phyloP scores from a whole-genome alignment of 2,329 filamentous ascomycete genomes.

The Trichoderma brevicompactum region DNA sequence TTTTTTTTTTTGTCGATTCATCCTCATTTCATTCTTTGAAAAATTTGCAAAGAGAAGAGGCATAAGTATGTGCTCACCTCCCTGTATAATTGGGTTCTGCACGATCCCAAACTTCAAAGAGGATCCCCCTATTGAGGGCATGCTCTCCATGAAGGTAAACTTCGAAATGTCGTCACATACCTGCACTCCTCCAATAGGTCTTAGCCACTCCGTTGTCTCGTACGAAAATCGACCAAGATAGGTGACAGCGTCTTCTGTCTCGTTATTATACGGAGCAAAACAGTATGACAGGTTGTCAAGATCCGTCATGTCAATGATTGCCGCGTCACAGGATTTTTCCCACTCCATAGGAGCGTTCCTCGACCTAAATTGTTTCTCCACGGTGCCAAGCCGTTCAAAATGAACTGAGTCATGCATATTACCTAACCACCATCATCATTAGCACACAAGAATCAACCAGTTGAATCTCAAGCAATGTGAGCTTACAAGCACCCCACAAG shows the following conservation, averaged over 20 bases:
- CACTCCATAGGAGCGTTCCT: background rate
- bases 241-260: background rate
- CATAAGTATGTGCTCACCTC: too few relatives aligned
- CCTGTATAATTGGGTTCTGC: too few relatives aligned
- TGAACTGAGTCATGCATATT: background rate
- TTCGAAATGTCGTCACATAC: background rate
- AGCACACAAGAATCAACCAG: background rate
- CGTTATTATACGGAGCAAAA: background rate
- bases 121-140: too few relatives aligned
- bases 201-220: background rate
- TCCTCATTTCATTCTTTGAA: too few relatives aligned
- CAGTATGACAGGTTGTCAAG: constrained; percentile 19
- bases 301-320: constrained; percentile 24
- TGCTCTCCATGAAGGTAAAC: background rate
- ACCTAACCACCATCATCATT: background rate
- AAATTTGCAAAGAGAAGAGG: too few relatives aligned
- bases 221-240: background rate
- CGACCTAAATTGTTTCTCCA: background rate
- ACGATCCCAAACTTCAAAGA: too few relatives aligned
- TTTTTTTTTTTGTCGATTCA: too few relatives aligned
- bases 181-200: background rate
- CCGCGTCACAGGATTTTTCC: background rate
- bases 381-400: too few relatives aligned
- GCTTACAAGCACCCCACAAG: background rate
- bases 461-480: background rate